Evolutionary conservation across 495 filamentous ascomycete species (phyloP), one percentile per base, ranked within the genome.

Genomic region (Aspergillus biplanus): DNA sequence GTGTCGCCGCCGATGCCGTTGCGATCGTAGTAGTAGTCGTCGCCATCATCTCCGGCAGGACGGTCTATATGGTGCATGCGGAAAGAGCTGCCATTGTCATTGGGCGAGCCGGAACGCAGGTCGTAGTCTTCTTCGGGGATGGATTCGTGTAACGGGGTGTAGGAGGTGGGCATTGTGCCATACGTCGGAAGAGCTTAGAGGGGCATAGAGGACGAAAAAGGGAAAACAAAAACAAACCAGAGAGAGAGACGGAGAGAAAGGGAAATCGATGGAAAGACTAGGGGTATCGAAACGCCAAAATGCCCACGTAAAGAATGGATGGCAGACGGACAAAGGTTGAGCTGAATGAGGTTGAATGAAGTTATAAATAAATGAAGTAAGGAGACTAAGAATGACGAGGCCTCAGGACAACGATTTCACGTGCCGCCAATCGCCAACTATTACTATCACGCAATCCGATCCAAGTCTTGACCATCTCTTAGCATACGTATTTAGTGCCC

Each of bases 91-190:
- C 57, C 61, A 39, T 63, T 46, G 44, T 57, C 61, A 15, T 56
- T 57, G 27, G 52, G 57, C 44, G 55, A 59, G 11, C 66, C 56
- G 52, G 35, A 31, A 52, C 46, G 49, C 16, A 54, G 16, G 48
- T 52, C 16, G 37, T 15, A 49, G 12, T 66, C 64, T 46, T 71
- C 62, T n/a, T 69, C 69, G 44, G 66, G 62, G 62, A 67, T 64
- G 21, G 64, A 54, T 0, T 59, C 52, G 8, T 63, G 66, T 12
- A 58, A 47, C 16, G 61, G 61, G 11, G 54, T 54, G 27, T 61
- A 66, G 59, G 8, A 54, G 44, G 58, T 56, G 5, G 61, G 61
- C 61, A 63, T 63, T 44, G 53, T 63, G 61, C 61, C 61, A 48
- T 53, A 37, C 21, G 21, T 27, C 21, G 11, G 21, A 7, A 46